Evolutionary conservation across 441 rosid species (phyloP).

Genomic region (Corymbia calophylla): DNA sequence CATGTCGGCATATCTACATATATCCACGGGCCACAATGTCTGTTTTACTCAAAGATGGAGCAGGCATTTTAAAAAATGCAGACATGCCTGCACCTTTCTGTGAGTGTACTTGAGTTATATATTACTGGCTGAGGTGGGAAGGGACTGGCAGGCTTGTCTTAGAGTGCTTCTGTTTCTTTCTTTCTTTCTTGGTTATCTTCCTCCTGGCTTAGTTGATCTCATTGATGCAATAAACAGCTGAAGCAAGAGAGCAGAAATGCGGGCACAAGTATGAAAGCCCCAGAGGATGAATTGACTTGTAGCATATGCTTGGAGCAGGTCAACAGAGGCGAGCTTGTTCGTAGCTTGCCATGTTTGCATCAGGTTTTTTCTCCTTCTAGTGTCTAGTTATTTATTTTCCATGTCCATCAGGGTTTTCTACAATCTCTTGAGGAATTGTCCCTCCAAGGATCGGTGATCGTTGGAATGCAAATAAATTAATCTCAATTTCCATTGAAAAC

Average conservation of each 20-base stretch:
- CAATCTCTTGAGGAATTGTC: background rate
- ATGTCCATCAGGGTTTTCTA: background rate
- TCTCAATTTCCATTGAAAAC: background rate
- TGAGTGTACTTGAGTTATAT: background rate
- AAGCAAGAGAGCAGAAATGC: constrained; percentile 21
- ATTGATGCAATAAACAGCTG: constrained; percentile 9
- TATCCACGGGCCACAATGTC: background rate
- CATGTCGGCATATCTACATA: background rate
- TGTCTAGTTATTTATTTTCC: background rate
- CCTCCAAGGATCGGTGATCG: background rate
- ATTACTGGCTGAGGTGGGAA: background rate
- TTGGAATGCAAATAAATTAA: background rate
- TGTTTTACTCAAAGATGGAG: background rate
- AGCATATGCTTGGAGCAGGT: constrained; percentile 47
- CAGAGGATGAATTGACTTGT: constrained; percentile 40
- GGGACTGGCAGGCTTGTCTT: background rate
- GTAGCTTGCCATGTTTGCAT: constrained; percentile 46
- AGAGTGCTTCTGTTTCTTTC: background rate
- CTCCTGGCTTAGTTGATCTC: background rate
- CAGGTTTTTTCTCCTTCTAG: constrained; percentile 20
- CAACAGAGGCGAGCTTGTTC: constrained; percentile 34
- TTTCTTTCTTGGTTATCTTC: background rate
- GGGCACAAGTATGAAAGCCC: constrained; percentile 11
- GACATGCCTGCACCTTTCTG: background rate
- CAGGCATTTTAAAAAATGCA: background rate